Evolutionary conservation across 2,329 filamentous ascomycete species (phyloP), one percentile per base, ranked within the genome.

Genomic region (Arthrobotrys musiformis): DNA sequence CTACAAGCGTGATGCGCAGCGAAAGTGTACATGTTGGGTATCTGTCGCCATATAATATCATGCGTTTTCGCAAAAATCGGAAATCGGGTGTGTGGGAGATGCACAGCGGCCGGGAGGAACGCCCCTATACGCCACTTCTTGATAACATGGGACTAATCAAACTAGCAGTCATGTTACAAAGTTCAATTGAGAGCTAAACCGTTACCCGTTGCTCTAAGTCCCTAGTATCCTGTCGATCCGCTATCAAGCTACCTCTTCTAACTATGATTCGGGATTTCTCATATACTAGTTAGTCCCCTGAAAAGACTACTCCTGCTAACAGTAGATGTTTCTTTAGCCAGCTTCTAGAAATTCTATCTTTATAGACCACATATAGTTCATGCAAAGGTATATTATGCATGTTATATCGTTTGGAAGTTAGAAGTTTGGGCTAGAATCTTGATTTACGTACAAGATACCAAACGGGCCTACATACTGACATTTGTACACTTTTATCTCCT

Each of bases 381-480:
- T 56, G 50, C 50, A 35, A 35, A 35, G 30, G n/a, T 33, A 13
- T n/a, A n/a, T n/a, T n/a, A 58, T 58, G 54, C 54, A 40, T n/a
- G 54, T 58, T 58, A n/a, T 37, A 9, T 11, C 11, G 30, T 58
- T 58, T 15, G 33, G 40, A 40, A 19, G 40, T 40, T 24, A 19
- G 40, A 40, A 22, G 4, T 24, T 13, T 9, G 24, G 19, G 17
- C 17, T 40, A 58, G 33, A 40, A 58, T n/a, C 6, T 30, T 4
- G 17, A 22, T 56, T 22, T 56, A 24, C 28, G 48, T 52, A 35
- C 28, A 48, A 48, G 17, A 42, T 42, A 6, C 40, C 19, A 17
- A 42, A 42, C n/a, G 5, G 37, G 5, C 8, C 37, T 15, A 42
- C 37, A 42, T 9, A n/a, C n/a, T n/a, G 9, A 42, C 17, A 11